phyloP scores from a whole-genome alignment of 768 basidiomycete genomes.

The Pulveroboletus sp. region DNA sequence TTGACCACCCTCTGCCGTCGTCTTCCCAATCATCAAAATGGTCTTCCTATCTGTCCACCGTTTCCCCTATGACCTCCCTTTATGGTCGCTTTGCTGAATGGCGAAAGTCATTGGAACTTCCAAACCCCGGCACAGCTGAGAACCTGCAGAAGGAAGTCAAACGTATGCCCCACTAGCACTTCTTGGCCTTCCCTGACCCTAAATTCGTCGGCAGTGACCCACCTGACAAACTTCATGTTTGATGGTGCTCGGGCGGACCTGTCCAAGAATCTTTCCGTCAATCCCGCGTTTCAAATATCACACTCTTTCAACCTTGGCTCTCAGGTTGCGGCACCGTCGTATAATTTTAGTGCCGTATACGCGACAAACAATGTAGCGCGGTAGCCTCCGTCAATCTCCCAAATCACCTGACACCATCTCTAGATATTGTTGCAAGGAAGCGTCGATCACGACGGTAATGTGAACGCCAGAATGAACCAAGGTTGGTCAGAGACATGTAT shows the following conservation, averaged over 20 bases:
- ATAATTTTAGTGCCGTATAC: slow-evolving; percentile 93
- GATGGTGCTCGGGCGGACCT: slow-evolving; percentile 97
- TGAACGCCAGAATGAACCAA: slow-evolving; percentile 85
- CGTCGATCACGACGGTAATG: slow-evolving; percentile 88
- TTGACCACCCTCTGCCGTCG: slow-evolving; percentile 35
- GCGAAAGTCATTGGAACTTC: slow-evolving; percentile 75
- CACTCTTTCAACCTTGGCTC: slow-evolving; percentile 93
- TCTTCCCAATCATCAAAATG: slow-evolving; percentile 34
- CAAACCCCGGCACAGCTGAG: slow-evolving; percentile 91
- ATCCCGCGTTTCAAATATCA: slow-evolving; percentile 97
- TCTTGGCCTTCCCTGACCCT: slow-evolving; percentile 1
- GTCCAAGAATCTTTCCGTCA: slow-evolving; percentile 86
- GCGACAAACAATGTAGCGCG: slow-evolving; percentile 69
- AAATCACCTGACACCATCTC: slow-evolving; percentile 14
- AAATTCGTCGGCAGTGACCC: slow-evolving; percentile 56
- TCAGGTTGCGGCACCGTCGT: slow-evolving; percentile 76
- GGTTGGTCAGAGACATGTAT: slow-evolving; percentile 76
- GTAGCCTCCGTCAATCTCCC: slow-evolving; percentile 9
- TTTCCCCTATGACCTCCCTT: slow-evolving; percentile 57
- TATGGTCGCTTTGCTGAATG: slow-evolving; percentile 75
- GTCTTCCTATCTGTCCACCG: slow-evolving; percentile 30
- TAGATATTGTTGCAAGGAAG: slow-evolving; percentile 91
- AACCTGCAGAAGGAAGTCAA: slow-evolving; percentile 92
- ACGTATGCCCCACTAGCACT: slow-evolving; percentile 41
- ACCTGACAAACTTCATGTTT: slow-evolving; percentile 91